phyloP scores from a whole-genome alignment of 202 grass and related monocot species.

The Alloteropsis angusta region DNA sequence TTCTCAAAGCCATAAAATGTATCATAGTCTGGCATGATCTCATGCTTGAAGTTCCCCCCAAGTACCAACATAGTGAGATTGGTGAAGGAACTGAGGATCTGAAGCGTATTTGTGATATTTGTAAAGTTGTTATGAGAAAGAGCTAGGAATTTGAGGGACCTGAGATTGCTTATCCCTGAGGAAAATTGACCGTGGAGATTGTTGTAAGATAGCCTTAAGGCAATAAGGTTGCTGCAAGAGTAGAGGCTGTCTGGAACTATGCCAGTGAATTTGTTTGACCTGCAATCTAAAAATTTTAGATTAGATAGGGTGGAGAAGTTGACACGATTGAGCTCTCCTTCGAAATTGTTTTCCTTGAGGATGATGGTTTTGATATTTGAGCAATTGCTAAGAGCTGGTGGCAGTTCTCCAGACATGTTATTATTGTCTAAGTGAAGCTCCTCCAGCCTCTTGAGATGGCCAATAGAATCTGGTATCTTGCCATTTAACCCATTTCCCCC shows the following conservation, averaged over 20 bases:
- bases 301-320: conserved; percentile 36
- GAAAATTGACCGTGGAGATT: conserved; percentile 43
- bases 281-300: conserved; percentile 12
- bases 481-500: conserved; percentile 24
- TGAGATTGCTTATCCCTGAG: conserved; percentile 27
- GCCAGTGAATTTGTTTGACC: conserved; percentile 26
- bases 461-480: conserved; percentile 20
- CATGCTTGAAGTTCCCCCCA: neutral
- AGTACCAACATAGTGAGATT: conserved; percentile 19
- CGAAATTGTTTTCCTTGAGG: conserved; percentile 7
- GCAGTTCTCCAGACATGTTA: conserved; percentile 18
- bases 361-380: conserved; percentile 9
- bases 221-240: conserved; percentile 32
- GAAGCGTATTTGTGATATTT: conserved; percentile 35
- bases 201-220: conserved; percentile 31
- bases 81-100: conserved; percentile 12
- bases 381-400: neutral
- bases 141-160: conserved; percentile 23
- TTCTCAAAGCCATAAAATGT: conserved; percentile 38
- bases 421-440: conserved; percentile 15
- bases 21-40: conserved; percentile 18
- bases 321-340: conserved; percentile 12
- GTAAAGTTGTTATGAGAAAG: conserved; percentile 14
- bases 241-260: conserved; percentile 30
- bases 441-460: conserved; percentile 3